Base-by-base conservation (phyloP, 1,284 basidiomycete genomes). In the Psilocybe mexicana region DNA sequence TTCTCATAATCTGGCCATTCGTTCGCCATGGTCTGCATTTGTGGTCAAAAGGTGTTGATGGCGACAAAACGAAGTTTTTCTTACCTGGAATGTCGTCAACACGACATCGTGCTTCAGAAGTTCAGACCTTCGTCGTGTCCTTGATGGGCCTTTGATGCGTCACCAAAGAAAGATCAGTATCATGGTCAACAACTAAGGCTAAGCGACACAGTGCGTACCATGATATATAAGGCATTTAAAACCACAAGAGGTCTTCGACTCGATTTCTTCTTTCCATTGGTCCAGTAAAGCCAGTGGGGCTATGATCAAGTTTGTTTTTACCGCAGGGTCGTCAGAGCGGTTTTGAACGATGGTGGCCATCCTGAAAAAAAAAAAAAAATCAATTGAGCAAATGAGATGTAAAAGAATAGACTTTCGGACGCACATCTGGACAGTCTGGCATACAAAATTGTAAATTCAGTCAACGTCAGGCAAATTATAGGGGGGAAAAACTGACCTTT, bases 181-280 rank as follows among this genome's bases (percentile, higher is more conserved):
- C n/a, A 30, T 25, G 25, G 6, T 7, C 28, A 33, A 1, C 36
- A 8, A 42, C 28, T 25, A 45, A 30, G 35, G 50, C 6, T 40
- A 23, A 42, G 11, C 14, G 36, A 24, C 44, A 25, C 8, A 33
- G 4, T 33, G 51, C 70, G 26, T 48, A 78, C 84, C 84, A 62
- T 86, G 85, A 65, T 87, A 86, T n/a, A 85, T 79, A 1, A 79
- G 64, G 57, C 76, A 78, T 30, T 72, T 76, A 25, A 83, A 64
- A 4, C 64, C 70, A 44, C 73, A 70, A 57, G 78, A 78, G 1
- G 81, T 82, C 73, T 85, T 86, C 57, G 76, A 69, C 61, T 81
- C 78, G 18, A 87, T 81, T 65, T 86, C 84, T n/a, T 73, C 63
- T 63, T 80, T 78, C 85, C 85, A 87, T 54, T 80, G 84, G 50